Conservation (phyloP, 2,329 filamentous ascomycete genomes). For the Cladorrhinum sp. region DNA sequence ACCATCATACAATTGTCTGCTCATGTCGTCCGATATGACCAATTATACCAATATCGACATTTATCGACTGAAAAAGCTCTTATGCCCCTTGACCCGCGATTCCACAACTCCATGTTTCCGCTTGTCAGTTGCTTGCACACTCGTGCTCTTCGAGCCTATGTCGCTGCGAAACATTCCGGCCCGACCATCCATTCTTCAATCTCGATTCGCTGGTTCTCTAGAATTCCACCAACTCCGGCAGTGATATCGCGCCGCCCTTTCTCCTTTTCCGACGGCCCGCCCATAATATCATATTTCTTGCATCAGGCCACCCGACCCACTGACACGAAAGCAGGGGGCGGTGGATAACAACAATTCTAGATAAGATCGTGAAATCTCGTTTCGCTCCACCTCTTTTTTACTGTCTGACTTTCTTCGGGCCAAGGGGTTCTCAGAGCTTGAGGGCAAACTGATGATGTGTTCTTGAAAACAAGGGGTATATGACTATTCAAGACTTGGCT, state of each 20-base stretch:
- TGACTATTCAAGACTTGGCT: slow-evolving; percentile 1
- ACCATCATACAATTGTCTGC: slow-evolving; percentile 1
- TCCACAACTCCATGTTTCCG: neutral
- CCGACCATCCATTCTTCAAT: neutral
- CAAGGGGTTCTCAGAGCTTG: neutral
- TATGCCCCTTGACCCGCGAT: neutral
- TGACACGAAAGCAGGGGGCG: neutral
- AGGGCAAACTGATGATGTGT: neutral
- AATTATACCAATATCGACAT: neutral
- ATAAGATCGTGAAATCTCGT: neutral
- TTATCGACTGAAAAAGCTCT: neutral
- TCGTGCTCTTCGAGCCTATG: neutral
- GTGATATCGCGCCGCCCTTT: neutral
- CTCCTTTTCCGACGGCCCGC: neutral
- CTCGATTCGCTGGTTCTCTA: neutral
- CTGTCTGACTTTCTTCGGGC: neutral
- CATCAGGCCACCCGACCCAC: neutral
- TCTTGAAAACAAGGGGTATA: neutral
- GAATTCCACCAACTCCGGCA: neutral
- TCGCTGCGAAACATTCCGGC: neutral
- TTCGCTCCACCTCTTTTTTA: neutral
- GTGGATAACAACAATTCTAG: neutral
- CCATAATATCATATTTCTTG: neutral
- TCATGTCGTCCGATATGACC: neutral
- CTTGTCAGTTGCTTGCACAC: neutral